Conservation (phyloP, 2,329 filamentous ascomycete genomes). For the Xylariaceae sp. region DNA sequence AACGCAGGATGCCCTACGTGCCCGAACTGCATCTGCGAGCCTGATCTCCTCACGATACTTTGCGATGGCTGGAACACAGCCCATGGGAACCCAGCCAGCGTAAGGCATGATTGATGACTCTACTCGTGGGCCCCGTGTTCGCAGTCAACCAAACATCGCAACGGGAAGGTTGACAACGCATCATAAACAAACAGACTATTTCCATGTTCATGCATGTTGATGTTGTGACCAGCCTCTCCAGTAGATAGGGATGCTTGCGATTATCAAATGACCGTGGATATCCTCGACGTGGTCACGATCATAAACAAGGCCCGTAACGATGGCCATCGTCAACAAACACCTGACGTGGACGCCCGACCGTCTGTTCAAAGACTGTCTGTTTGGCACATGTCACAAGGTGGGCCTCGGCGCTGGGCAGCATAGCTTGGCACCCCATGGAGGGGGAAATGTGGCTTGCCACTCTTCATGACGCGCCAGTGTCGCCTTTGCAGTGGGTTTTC, state of each 20-base stretch:
- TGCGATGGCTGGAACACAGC: background rate
- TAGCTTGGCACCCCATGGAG: background rate
- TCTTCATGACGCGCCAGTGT: background rate
- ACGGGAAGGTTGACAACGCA: slow-evolving; percentile 17
- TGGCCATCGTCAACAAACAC: slow-evolving; percentile 5
- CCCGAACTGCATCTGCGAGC: slow-evolving; percentile 5
- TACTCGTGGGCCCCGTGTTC: slow-evolving; percentile 7
- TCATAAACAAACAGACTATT: slow-evolving; percentile 15
- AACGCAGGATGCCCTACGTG: slow-evolving; percentile 9
- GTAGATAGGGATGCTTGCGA: slow-evolving; percentile 4
- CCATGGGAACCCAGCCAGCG: slow-evolving; percentile 6
- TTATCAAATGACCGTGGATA: slow-evolving; percentile 17
- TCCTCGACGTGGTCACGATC: slow-evolving; percentile 10
- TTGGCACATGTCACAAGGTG: slow-evolving; percentile 10
- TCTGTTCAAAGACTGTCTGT: background rate
- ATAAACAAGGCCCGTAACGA: slow-evolving; percentile 13
- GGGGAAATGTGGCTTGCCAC: slow-evolving; percentile 15
- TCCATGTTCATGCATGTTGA: slow-evolving; percentile 1
- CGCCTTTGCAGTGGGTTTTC: background rate
- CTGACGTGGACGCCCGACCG: background rate
- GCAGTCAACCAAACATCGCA: background rate
- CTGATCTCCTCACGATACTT: slow-evolving; percentile 6
- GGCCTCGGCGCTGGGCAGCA: background rate
- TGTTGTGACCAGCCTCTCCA: slow-evolving; percentile 4
- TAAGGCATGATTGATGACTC: slow-evolving; percentile 1